Percentiles rank a stretch among this genome's conserved stretches.
These are phyloP conservation scores for Domatiomyces catenatus DNA, from an alignment of 2,329 filamentous ascomycete species.

Conservation along the genomic window DNA sequence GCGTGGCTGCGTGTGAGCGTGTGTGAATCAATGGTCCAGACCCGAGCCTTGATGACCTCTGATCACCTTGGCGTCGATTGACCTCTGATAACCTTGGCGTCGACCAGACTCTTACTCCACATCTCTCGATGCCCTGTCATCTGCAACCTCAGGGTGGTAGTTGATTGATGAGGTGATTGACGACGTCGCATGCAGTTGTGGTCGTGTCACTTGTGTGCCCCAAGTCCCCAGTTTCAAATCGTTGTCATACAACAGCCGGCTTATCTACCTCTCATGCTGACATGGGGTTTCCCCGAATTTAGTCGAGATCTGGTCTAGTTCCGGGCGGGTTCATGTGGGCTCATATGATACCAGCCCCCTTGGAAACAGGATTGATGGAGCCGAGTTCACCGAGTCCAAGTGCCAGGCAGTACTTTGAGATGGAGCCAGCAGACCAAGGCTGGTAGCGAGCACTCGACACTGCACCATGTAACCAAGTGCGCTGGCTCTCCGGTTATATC, in stretches of 20 bases:
- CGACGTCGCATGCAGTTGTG: not conserved
- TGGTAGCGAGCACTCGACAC: too few relatives aligned
- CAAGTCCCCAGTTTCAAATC: not conserved
- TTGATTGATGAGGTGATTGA: not conserved
- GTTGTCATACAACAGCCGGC: not conserved
- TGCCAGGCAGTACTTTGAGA: too few relatives aligned
- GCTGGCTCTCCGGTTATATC: too few relatives aligned
- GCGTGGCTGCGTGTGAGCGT: too few relatives aligned
- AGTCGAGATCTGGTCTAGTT: not conserved
- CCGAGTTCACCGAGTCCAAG: too few relatives aligned
- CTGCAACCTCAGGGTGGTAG: not conserved
- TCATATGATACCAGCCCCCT: not conserved
- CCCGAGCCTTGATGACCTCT: not conserved
- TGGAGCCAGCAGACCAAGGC: too few relatives aligned
- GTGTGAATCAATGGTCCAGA: not conserved
- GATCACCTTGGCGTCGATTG: not conserved
- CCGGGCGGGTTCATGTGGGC: not conserved
- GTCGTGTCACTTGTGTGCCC: not conserved
- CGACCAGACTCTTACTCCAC: too few relatives aligned
- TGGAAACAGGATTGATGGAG: too few relatives aligned
- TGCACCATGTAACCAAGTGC: too few relatives aligned
- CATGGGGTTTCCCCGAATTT: not conserved
- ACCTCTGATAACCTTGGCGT: not conserved
- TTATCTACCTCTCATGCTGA: not conserved
- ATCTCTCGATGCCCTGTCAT: too few relatives aligned